These are phyloP conservation scores for Mariannaea elegans DNA, from an alignment of 2,329 filamentous ascomycete species.

Conservation along the genomic window DNA sequence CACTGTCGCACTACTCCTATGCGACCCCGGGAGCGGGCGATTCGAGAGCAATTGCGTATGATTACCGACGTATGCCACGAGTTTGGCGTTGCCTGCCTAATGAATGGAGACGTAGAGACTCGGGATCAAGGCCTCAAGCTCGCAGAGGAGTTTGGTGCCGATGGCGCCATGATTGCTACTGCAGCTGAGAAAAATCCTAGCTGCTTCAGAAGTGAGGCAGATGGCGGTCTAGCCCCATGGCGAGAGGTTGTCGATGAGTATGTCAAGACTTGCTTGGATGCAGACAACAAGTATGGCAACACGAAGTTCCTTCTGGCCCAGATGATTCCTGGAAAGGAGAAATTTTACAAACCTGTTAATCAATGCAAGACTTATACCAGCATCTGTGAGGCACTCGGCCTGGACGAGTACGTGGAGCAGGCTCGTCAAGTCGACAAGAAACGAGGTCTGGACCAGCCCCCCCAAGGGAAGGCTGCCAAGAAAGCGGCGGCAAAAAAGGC, in stretches of 20 bases:
- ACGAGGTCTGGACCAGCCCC: slow-evolving; percentile 66
- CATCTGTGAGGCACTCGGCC: slow-evolving; percentile 70
- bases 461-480: slow-evolving; percentile 46
- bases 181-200: slow-evolving; percentile 91
- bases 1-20: slow-evolving; percentile 97
- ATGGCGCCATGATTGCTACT: slow-evolving; percentile 97
- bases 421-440: slow-evolving; percentile 73
- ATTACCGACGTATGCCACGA: slow-evolving; percentile 81
- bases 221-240: slow-evolving; percentile 80
- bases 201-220: slow-evolving; percentile 76
- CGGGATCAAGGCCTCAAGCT: slow-evolving; percentile 77
- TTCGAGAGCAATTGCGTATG: slow-evolving; percentile 87
- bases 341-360: slow-evolving; percentile 69
- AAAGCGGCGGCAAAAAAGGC: slow-evolving; percentile 46
- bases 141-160: slow-evolving; percentile 81
- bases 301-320: slow-evolving; percentile 91
- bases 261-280: slow-evolving; percentile 74
- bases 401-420: slow-evolving; percentile 68
- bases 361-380: slow-evolving; percentile 76
- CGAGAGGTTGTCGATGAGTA: slow-evolving; percentile 80
- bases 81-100: slow-evolving; percentile 88
- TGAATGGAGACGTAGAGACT: slow-evolving; percentile 91
- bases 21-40: slow-evolving; percentile 87
- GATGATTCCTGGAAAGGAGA: slow-evolving; percentile 82
- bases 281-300: slow-evolving; percentile 89